These are phyloP conservation scores for Tuber brumale DNA, from an alignment of 495 filamentous ascomycete genomes.

Conservation along the genomic window DNA sequence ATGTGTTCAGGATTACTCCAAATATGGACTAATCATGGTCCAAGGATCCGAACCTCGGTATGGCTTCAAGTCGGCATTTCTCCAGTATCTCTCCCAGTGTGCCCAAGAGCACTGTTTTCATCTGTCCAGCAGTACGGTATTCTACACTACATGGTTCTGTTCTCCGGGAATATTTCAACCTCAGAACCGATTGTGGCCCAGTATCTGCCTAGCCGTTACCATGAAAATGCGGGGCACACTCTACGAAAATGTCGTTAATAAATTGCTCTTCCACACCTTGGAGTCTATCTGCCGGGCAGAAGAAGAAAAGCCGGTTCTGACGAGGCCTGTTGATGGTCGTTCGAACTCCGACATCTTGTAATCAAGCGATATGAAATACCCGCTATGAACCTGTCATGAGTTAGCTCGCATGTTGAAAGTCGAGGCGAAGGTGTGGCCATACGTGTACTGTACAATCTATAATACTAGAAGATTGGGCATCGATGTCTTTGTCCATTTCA, in stretches of 20 bases:
- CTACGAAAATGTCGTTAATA: background rate
- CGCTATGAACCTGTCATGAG: background rate
- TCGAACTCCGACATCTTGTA: background rate
- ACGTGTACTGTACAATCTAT: background rate
- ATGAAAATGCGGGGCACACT: background rate
- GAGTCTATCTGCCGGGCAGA: background rate
- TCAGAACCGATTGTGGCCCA: background rate
- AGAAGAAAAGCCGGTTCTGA: background rate
- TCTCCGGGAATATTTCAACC: background rate
- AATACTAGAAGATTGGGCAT: background rate
- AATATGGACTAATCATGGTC: background rate
- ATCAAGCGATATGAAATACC: background rate
- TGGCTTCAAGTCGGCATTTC: background rate
- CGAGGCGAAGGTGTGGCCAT: background rate
- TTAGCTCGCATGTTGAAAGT: background rate
- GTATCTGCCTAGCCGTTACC: background rate
- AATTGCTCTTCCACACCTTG: background rate
- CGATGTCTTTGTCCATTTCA: background rate
- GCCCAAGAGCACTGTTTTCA: background rate
- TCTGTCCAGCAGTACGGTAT: background rate
- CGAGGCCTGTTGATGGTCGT: background rate
- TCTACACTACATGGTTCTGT: no score
- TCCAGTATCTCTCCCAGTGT: background rate
- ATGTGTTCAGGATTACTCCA: background rate
- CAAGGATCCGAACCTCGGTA: background rate